phyloP scores from a whole-genome alignment of 106 monocot species.

The Agapanthus africanus region DNA sequence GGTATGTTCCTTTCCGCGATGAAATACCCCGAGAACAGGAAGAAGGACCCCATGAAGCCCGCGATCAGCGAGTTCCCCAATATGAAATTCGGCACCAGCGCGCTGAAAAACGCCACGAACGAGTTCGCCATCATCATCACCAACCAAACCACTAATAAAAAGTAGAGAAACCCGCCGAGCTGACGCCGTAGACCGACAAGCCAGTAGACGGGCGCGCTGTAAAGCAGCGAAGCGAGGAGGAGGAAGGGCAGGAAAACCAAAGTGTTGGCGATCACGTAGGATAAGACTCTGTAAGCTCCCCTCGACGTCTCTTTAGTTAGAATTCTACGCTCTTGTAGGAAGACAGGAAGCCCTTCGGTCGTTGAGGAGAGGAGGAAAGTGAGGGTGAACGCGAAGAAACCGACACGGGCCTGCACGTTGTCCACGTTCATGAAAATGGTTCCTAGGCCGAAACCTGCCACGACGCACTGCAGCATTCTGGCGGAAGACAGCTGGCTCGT shows the following conservation, averaged over 20 bases:
- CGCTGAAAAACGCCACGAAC: slow-evolving; percentile 80
- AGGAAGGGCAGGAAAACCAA: slow-evolving; percentile 71
- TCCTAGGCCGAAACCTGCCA: slow-evolving; percentile 62
- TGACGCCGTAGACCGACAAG: slow-evolving; percentile 56
- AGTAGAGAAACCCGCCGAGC: slow-evolving; percentile 56
- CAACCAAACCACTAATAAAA: slow-evolving; percentile 69
- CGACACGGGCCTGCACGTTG: slow-evolving; percentile 47
- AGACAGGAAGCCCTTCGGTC: slow-evolving; percentile 78
- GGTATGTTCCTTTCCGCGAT: slow-evolving; percentile 72
- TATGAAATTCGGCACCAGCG: slow-evolving; percentile 82
- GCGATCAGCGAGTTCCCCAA: slow-evolving; percentile 81
- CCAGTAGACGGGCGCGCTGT: slow-evolving; percentile 75
- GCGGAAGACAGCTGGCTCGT: slow-evolving; percentile 71
- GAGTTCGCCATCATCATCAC: slow-evolving; percentile 87
- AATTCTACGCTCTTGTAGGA: slow-evolving; percentile 71
- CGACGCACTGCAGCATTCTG: slow-evolving; percentile 48
- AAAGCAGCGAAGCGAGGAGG: slow-evolving; percentile 45
- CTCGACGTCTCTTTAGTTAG: slow-evolving; percentile 59
- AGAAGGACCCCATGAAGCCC: slow-evolving; percentile 82
- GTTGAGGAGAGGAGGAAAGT: slow-evolving; percentile 85
- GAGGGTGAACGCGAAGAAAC: slow-evolving; percentile 87
- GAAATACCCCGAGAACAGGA: slow-evolving; percentile 97
- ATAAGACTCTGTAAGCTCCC: slow-evolving; percentile 81
- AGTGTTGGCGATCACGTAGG: slow-evolving; percentile 70
- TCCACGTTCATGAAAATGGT: slow-evolving; percentile 56